These are phyloP conservation scores for Sarcomyxa edulis DNA, from an alignment of 768 basidiomycete genomes.

Conservation along the genomic window DNA sequence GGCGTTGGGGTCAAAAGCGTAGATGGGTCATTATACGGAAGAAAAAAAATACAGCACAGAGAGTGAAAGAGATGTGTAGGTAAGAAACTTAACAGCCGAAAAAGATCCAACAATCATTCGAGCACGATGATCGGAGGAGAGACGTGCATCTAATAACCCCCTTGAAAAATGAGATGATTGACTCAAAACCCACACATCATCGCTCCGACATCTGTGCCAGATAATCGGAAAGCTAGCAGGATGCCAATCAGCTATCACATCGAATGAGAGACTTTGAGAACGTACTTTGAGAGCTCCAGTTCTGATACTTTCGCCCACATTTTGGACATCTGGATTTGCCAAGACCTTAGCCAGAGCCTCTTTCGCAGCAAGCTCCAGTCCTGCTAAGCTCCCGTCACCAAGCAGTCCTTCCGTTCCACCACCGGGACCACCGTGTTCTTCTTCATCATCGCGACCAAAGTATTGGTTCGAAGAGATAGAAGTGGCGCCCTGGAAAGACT, in stretches of 20 bases:
- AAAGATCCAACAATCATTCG: neutral
- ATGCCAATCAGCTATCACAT: slow-evolving; percentile 7
- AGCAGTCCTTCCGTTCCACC: slow-evolving; percentile 24
- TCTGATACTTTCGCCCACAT: slow-evolving; percentile 72
- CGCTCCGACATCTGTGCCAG: slow-evolving; percentile 62
- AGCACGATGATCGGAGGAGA: neutral
- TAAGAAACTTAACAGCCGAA: too few relatives aligned
- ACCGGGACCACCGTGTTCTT: slow-evolving; percentile 38
- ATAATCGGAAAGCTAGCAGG: slow-evolving; percentile 53
- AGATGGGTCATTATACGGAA: too few relatives aligned
- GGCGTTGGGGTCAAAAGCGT: too few relatives aligned
- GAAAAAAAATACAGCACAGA: too few relatives aligned
- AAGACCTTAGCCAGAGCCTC: slow-evolving; percentile 73
- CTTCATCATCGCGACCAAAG: slow-evolving; percentile 89
- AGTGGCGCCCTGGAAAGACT: slow-evolving; percentile 85
- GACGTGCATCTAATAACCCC: too few relatives aligned
- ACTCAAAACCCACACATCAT: slow-evolving; percentile 9
- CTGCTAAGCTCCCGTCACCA: slow-evolving; percentile 57
- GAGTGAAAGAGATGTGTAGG: too few relatives aligned
- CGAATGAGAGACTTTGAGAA: slow-evolving; percentile 7
- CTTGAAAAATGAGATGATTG: neutral
- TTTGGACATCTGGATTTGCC: slow-evolving; percentile 85
- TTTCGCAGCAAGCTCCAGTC: slow-evolving; percentile 56
- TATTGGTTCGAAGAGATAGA: slow-evolving; percentile 95
- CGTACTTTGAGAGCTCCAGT: slow-evolving; percentile 78